Evolutionary conservation across 208 protist species (phyloP).

Genomic region (Zelonia costaricensis): DNA sequence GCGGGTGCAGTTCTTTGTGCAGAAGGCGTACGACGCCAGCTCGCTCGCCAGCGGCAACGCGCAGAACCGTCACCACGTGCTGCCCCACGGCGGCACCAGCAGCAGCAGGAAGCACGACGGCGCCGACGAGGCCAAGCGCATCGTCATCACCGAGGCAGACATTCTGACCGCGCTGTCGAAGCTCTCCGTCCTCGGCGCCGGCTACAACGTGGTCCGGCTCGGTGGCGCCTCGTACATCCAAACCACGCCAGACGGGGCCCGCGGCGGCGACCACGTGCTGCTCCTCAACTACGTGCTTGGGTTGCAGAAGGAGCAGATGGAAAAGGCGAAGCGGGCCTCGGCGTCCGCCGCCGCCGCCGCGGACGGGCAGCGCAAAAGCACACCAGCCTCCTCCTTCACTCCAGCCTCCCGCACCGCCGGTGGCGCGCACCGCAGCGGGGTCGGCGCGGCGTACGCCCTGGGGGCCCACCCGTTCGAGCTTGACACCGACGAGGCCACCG

Average conservation of each 20-base stretch:
- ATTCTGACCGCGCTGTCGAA: slow-evolving; percentile 73
- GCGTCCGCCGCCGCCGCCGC: not conserved
- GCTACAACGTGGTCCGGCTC: slow-evolving; percentile 79
- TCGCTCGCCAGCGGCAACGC: slow-evolving; percentile 16
- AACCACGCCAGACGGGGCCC: slow-evolving; percentile 70
- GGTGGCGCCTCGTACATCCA: slow-evolving; percentile 76
- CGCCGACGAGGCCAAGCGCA: slow-evolving; percentile 16
- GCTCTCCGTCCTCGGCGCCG: slow-evolving; percentile 66
- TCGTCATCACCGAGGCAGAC: slow-evolving; percentile 63
- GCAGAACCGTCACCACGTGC: not conserved
- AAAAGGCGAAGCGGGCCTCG: slow-evolving; percentile 13
- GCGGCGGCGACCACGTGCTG: slow-evolving; percentile 56
- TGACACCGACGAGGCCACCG: slow-evolving; percentile 1
- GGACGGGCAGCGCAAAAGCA: not conserved
- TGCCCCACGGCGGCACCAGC: slow-evolving; percentile 3
- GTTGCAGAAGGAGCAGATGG: slow-evolving; percentile 47
- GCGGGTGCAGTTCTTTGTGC: slow-evolving; percentile 57
- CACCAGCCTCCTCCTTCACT: not conserved
- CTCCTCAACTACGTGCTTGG: slow-evolving; percentile 64
- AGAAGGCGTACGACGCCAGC: slow-evolving; percentile 56
- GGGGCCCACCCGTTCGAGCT: slow-evolving; percentile 42
- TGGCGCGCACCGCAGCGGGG: slow-evolving; percentile 11
- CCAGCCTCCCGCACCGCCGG: not conserved
- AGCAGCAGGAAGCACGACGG: slow-evolving; percentile 1
- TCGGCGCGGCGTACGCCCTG: slow-evolving; percentile 57